These are phyloP conservation scores for Kentomonas sorsogonicus DNA, from an alignment of 208 protist genomes.

Conservation along the genomic window DNA sequence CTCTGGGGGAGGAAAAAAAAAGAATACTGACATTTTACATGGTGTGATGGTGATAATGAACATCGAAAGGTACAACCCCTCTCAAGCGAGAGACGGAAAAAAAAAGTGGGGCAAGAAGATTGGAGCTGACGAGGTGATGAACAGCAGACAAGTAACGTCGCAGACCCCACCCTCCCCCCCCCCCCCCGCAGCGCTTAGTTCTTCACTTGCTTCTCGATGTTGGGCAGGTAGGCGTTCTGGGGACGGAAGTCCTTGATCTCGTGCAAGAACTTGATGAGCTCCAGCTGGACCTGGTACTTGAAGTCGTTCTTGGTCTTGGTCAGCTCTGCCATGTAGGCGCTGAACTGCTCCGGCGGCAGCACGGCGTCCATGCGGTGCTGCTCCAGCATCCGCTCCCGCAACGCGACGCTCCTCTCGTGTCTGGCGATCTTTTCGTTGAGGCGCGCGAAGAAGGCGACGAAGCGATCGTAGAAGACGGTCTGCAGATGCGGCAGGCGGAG, in stretches of 20 bases:
- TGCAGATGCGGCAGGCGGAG: slow-evolving; percentile 60
- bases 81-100: too few relatives aligned
- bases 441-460: slow-evolving; percentile 57
- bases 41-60: too few relatives aligned
- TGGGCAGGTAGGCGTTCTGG: slow-evolving; percentile 75
- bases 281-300: slow-evolving; percentile 63
- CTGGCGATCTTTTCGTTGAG: slow-evolving; percentile 38
- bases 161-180: too few relatives aligned
- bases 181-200: too few relatives aligned
- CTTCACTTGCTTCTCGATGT: slow-evolving; percentile 34
- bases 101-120: too few relatives aligned
- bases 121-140: too few relatives aligned
- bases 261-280: slow-evolving; percentile 82
- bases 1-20: not conserved
- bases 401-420: slow-evolving; percentile 42
- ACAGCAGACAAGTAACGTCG: too few relatives aligned
- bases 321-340: slow-evolving; percentile 35
- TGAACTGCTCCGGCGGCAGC: slow-evolving; percentile 27
- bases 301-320: slow-evolving; percentile 34
- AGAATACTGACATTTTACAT: not conserved
- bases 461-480: slow-evolving; percentile 73
- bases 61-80: too few relatives aligned
- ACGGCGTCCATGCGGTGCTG: slow-evolving; percentile 18
- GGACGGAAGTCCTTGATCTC: slow-evolving; percentile 74
- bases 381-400: slow-evolving; percentile 32